phyloP scores from a whole-genome alignment of 352 stramenopile species.

The Pythium oligandrum region DNA sequence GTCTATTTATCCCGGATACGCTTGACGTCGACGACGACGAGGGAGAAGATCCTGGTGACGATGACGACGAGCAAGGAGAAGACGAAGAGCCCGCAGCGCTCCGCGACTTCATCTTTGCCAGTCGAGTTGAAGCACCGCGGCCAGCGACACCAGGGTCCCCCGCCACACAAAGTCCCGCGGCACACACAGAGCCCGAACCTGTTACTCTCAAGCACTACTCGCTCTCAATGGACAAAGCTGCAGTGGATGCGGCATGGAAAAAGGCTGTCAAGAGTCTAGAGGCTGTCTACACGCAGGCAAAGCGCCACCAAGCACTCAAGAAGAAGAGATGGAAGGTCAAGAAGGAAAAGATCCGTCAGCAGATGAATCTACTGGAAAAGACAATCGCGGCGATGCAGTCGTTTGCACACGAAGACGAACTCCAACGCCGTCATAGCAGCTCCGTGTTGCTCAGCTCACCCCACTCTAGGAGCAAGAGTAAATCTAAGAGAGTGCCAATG shows the following conservation, averaged over 20 bases:
- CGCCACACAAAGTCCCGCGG: not conserved
- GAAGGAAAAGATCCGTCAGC: slow-evolving; percentile 60
- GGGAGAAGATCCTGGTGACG: slow-evolving; percentile 21
- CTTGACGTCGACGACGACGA: slow-evolving; percentile 23
- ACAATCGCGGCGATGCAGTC: slow-evolving; percentile 61
- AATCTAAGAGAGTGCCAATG: no score
- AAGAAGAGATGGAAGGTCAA: slow-evolving; percentile 53
- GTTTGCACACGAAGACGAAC: slow-evolving; percentile 43
- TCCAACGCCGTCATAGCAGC: slow-evolving; percentile 32
- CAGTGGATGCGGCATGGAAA: slow-evolving; percentile 51
- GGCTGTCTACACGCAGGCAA: slow-evolving; percentile 37
- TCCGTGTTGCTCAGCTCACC: slow-evolving; percentile 4
- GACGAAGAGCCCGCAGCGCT: not conserved
- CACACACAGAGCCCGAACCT: not conserved
- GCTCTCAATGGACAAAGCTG: slow-evolving; percentile 45
- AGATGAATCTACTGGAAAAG: slow-evolving; percentile 70
- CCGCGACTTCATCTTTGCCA: no score
- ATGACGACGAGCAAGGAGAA: not conserved
- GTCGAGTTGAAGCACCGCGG: no score
- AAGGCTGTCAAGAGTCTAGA: slow-evolving; percentile 41
- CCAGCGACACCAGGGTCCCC: no score
- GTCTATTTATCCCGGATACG: slow-evolving; percentile 8
- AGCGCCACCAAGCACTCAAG: slow-evolving; percentile 31
- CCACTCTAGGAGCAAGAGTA: not conserved
- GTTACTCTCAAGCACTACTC: slow-evolving; percentile 24